Conservation (phyloP, 169 alveolate species). For the Babesia caballi region DNA sequence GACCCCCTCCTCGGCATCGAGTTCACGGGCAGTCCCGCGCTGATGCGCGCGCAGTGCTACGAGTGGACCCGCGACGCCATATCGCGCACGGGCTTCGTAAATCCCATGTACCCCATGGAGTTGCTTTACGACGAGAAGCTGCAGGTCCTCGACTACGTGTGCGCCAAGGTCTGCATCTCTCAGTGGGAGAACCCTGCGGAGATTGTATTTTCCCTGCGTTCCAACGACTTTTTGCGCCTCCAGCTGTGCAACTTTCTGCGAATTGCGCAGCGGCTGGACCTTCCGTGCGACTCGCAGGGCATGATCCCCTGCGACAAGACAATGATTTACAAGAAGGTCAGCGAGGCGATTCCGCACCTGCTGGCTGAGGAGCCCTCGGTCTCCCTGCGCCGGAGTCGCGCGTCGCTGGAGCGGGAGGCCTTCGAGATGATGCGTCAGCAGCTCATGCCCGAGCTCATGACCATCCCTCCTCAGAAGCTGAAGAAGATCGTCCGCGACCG, state of each 20-base stretch:
- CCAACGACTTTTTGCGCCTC: slow-evolving; percentile 39
- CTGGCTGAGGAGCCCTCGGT: neutral
- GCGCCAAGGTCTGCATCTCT: slow-evolving; percentile 26
- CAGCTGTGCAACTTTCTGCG: slow-evolving; percentile 25
- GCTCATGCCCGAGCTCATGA: slow-evolving; percentile 18
- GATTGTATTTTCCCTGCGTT: slow-evolving; percentile 17
- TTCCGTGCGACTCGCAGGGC: slow-evolving; percentile 22
- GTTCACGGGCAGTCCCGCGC: slow-evolving; percentile 26
- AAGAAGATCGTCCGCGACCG: slow-evolving; percentile 44
- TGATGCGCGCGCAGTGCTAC: slow-evolving; percentile 38
- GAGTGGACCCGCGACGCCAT: slow-evolving; percentile 33
- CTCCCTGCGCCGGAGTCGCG: slow-evolving; percentile 16
- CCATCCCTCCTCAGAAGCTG: slow-evolving; percentile 20
- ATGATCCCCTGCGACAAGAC: slow-evolving; percentile 22
- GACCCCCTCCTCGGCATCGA: slow-evolving; percentile 21
- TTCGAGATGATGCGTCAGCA: slow-evolving; percentile 20
- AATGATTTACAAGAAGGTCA: slow-evolving; percentile 25
- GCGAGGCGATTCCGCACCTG: slow-evolving; percentile 12
- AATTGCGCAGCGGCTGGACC: slow-evolving; percentile 23
- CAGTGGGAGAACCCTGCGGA: slow-evolving; percentile 43
- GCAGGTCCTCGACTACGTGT: slow-evolving; percentile 38
- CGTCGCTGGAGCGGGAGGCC: slow-evolving; percentile 27
- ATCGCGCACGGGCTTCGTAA: slow-evolving; percentile 1
- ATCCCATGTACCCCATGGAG: slow-evolving; percentile 27
- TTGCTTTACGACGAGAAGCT: slow-evolving; percentile 10